Evolutionary conservation across 2,329 filamentous ascomycete genomes (phyloP).

Genomic region (Fusarium ramigenum): DNA sequence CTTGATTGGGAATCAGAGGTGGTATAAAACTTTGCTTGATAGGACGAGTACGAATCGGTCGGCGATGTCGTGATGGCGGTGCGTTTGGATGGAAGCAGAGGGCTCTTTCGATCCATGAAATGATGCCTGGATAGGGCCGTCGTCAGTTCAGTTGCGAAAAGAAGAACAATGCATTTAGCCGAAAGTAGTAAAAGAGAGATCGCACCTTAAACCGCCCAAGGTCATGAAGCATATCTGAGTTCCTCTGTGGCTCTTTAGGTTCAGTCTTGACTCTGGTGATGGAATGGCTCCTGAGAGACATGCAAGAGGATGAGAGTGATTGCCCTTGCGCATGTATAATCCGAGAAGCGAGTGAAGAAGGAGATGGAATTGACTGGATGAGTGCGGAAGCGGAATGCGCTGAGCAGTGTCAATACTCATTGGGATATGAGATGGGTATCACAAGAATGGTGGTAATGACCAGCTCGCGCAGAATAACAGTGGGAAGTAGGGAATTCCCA

Average conservation of each 20-base stretch:
- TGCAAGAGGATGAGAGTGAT: background rate
- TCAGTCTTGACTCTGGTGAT: background rate
- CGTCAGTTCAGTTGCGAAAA: background rate
- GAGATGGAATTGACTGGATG: background rate
- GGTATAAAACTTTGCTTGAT: background rate
- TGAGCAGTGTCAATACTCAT: background rate
- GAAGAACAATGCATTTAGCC: no score
- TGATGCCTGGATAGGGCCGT: background rate
- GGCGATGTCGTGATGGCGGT: background rate
- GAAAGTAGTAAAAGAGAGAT: background rate
- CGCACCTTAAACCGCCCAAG: background rate
- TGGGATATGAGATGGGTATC: no score
- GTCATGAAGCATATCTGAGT: no score
- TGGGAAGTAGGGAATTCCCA: background rate
- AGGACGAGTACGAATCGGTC: background rate
- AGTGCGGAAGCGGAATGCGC: background rate
- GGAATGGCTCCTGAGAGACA: rapidly evolving
- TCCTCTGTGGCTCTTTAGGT: background rate
- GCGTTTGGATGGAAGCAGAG: rapidly evolving
- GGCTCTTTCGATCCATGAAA: background rate
- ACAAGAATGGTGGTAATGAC: no score
- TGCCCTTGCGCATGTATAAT: background rate
- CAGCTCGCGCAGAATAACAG: background rate
- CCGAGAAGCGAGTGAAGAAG: background rate
- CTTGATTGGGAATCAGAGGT: background rate